Evolutionary conservation across 176 grass and related monocot genomes (phyloP), one percentile per base, ranked within the genome.

Genomic region (Avena eriantha): DNA sequence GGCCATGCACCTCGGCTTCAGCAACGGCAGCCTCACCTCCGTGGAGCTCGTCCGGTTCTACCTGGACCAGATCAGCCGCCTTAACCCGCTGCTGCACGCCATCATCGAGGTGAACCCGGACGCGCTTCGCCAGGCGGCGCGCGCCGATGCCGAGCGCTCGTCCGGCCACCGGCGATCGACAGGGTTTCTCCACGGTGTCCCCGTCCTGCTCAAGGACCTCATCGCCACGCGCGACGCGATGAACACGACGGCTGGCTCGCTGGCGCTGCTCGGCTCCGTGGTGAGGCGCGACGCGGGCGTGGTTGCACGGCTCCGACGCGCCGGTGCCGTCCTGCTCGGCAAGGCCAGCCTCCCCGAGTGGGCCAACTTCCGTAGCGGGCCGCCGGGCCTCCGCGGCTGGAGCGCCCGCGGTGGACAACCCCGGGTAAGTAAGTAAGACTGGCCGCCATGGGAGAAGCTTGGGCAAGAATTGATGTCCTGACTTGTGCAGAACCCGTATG

Each of bases 41-140:
- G 57, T 66, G 19, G 81, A 48, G 11, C 87, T 96, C 15, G 87
- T 91, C 6, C n/a, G 60, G 31, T 71, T 84, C 43, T 96, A 96
- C 82, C 87, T 96, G 16, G 55, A 58, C 29, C 21, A 46, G 73
- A 93, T 96, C 91, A 15, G 16, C 4, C 53, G 26, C 13, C 82
- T 93, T 16, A 93, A 96, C 78, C 85, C 85, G 4, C 68, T 81
- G 7, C 78, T 96, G 47, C 85, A 18, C 21, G 91, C 91, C 31
- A 85, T 96, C 31, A 84, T 93, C 43, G 91, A 96, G 88, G 89
- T 91, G 18, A 93, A 93, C 89, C 89, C 87, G 0, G 89, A 88
- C 58, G 93, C 88, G 65, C 58, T 91, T 57, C 23, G 10, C 48
- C 88, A 90, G 64, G 87, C 93, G 49, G 85, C 51, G 34, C 22